Percentiles rank a stretch among this genome's conserved stretches.
These are phyloP conservation scores for Stachybotrys chartarum DNA, from an alignment of 2,329 filamentous ascomycete genomes.

Conservation along the genomic window DNA sequence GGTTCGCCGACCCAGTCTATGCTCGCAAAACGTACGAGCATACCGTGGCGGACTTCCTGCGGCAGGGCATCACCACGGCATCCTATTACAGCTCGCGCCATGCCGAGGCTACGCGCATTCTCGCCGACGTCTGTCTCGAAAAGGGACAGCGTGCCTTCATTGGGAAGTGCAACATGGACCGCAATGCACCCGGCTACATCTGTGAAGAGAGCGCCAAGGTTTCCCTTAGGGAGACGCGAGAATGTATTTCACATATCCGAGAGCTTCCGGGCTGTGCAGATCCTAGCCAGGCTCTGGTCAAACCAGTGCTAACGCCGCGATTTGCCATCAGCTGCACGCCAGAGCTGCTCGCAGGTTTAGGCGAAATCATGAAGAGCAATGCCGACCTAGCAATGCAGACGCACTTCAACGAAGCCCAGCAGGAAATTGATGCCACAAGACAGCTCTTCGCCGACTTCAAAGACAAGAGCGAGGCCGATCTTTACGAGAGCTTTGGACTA, in stretches of 20 bases:
- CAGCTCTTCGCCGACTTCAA: constrained; percentile 47
- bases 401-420: constrained; percentile 58
- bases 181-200: constrained; percentile 48
- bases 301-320: constrained; percentile 35
- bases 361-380: constrained; percentile 41
- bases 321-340: constrained; percentile 55
- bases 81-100: constrained; percentile 49
- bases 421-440: constrained; percentile 49
- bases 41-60: constrained; percentile 50
- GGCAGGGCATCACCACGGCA: constrained; percentile 55
- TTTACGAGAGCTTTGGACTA: constrained; percentile 50
- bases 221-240: constrained; percentile 41
- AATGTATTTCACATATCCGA: constrained; percentile 40
- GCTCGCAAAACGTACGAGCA: constrained; percentile 42
- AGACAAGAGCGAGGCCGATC: constrained; percentile 43
- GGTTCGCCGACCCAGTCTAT: constrained; percentile 47
- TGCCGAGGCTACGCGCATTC: constrained; percentile 45
- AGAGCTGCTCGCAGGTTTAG: constrained; percentile 47
- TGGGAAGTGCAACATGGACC: constrained; percentile 56
- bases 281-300: too few relatives aligned
- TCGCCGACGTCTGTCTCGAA: constrained; percentile 45
- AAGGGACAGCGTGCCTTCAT: constrained; percentile 53
- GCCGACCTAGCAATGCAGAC: constrained; percentile 52
- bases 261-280: not conserved
- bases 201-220: constrained; percentile 36